Conservation (phyloP, 257 asterid genomes). For the Nicotiana sylvestris region DNA sequence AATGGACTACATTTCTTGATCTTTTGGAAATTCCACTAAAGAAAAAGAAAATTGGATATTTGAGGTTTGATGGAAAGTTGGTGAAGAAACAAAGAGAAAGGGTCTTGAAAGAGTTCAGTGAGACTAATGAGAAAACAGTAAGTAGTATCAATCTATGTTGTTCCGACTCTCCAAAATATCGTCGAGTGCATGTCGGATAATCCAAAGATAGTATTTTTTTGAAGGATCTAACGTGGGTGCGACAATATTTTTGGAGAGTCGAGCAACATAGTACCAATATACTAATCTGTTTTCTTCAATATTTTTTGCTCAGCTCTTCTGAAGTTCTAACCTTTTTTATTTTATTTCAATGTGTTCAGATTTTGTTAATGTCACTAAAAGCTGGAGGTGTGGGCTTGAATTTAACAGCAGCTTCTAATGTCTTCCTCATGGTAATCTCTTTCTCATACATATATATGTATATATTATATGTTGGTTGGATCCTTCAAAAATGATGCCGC, state of each 20-base stretch:
- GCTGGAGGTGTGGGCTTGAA: slow-evolving; percentile 89
- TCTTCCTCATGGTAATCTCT: slow-evolving; percentile 61
- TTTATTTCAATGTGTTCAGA: slow-evolving; percentile 21
- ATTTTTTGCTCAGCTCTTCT: neutral
- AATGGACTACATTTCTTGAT: slow-evolving; percentile 83
- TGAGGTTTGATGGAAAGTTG: slow-evolving; percentile 79
- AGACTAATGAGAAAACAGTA: slow-evolving; percentile 53
- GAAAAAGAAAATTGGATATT: slow-evolving; percentile 39
- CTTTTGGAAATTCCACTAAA: slow-evolving; percentile 61
- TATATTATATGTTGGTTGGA: no score
- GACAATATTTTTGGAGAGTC: neutral
- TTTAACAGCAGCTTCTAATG: slow-evolving; percentile 81
- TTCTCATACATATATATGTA: neutral
- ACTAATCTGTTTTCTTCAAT: neutral
- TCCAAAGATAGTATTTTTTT: neutral
- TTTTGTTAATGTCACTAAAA: slow-evolving; percentile 73
- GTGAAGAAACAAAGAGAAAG: slow-evolving; percentile 57
- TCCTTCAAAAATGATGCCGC: no score
- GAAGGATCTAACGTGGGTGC: neutral
- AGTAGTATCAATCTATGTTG: slow-evolving; percentile 2
- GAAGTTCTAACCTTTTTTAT: neutral
- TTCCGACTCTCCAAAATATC: neutral
- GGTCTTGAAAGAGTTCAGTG: slow-evolving; percentile 75
- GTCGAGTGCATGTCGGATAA: neutral
- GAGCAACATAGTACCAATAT: neutral